These are phyloP conservation scores for Suhomyces yuchorum DNA, from an alignment of 1,139 yeast genomes.

Conservation along the genomic window DNA sequence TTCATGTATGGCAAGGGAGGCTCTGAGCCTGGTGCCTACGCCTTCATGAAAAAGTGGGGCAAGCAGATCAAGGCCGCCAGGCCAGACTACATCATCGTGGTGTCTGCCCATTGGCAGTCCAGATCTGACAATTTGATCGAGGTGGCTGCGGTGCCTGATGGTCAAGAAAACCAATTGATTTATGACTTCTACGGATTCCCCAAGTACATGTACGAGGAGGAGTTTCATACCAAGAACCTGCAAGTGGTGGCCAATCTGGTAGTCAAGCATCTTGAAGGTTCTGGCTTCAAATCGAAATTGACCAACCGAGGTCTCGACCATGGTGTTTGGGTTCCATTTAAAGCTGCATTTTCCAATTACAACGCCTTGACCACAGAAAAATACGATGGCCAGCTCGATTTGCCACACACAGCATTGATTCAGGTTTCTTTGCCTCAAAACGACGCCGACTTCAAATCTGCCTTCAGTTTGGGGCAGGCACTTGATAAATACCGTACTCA, in stretches of 20 bases:
- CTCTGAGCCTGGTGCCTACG: conserved; percentile 62
- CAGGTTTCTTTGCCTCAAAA: conserved; percentile 64
- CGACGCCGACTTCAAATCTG: conserved; percentile 48
- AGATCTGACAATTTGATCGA: conserved; percentile 44
- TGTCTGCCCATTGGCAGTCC: conserved; percentile 81
- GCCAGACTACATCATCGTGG: conserved; percentile 65
- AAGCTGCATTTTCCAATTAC: conserved; percentile 62
- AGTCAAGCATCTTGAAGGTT: conserved; percentile 36
- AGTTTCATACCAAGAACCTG: conserved; percentile 55
- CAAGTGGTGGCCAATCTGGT: conserved; percentile 46
- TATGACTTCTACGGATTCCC: conserved; percentile 81
- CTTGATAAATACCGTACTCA: conserved; percentile 54
- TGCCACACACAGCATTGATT: conserved; percentile 50
- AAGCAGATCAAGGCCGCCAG: conserved; percentile 48
- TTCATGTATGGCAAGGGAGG: conserved; percentile 55
- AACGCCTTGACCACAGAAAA: conserved; percentile 22
- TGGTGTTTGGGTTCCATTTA: conserved; percentile 81
- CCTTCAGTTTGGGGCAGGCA: conserved; percentile 57
- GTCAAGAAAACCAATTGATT: conserved; percentile 45
- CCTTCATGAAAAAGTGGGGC: conserved; percentile 53
- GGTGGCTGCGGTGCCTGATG: conserved; percentile 39
- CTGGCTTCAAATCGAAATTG: conserved; percentile 49
- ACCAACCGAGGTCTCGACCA: conserved; percentile 71
- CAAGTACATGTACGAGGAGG: conserved; percentile 57
- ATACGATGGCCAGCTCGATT: conserved; percentile 35